Evolutionary conservation across 306 rosid genomes (phyloP).

Genomic region (Castanopsis chinensis): DNA sequence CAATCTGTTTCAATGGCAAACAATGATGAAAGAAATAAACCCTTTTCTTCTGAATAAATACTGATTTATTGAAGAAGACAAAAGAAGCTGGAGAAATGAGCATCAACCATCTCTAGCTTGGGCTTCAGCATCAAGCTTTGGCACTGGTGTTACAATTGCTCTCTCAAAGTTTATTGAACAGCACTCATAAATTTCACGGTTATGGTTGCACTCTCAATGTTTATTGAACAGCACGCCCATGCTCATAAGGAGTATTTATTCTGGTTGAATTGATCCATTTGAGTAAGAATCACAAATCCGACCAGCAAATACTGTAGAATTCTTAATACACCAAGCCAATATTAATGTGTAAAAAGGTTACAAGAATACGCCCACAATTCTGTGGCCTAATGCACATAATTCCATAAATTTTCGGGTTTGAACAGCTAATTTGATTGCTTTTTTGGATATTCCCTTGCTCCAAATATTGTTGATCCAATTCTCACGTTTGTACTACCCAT

Average conservation of each 20-base stretch:
- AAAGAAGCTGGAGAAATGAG: too few relatives aligned
- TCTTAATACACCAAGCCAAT: too few relatives aligned
- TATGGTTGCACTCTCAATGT: not conserved
- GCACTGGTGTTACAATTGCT: too few relatives aligned
- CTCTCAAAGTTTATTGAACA: too few relatives aligned
- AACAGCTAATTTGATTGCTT: constrained; percentile 37
- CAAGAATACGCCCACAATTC: not conserved
- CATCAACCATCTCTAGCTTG: too few relatives aligned
- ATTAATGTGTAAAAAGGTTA: not conserved
- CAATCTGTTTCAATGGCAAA: not conserved
- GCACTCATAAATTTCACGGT: too few relatives aligned
- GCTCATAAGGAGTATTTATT: constrained; percentile 20
- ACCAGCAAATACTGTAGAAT: not conserved
- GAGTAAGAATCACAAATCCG: constrained; percentile 13
- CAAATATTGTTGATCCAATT: constrained; percentile 88
- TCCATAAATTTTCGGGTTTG: not conserved
- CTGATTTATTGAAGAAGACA: too few relatives aligned
- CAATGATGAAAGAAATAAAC: not conserved
- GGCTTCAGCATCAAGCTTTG: too few relatives aligned
- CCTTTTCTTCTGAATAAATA: not conserved
- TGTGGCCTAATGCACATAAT: too few relatives aligned
- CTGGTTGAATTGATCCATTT: constrained; percentile 11
- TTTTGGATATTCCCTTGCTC: constrained; percentile 75
- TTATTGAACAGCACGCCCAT: not conserved
- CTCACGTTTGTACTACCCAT: constrained; percentile 95